Evolutionary conservation across 257 asterid species (phyloP).

Genomic region (Ophiorrhiza pumila): DNA sequence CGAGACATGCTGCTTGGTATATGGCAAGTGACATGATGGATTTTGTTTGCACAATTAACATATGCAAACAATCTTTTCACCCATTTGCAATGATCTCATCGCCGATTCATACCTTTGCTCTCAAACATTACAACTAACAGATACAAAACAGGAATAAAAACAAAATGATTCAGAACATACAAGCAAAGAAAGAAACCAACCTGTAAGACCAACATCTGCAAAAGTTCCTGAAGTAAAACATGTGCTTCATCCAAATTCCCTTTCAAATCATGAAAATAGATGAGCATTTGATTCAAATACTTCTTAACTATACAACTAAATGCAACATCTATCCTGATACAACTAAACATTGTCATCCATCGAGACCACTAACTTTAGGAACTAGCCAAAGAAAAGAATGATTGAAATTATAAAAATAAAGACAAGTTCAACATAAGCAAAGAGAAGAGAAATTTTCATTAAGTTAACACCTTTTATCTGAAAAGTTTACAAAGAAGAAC

Average conservation of each 20-base stretch:
- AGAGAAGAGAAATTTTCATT: neutral
- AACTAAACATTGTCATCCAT: too few relatives aligned
- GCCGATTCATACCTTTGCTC: neutral
- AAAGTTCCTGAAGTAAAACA: neutral
- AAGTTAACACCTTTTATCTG: conserved; percentile 22
- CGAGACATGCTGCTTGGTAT: neutral
- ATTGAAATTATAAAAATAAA: neutral
- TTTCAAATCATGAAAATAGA: neutral
- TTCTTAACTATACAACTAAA: neutral
- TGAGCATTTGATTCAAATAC: neutral
- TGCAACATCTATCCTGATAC: neutral
- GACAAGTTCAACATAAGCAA: neutral
- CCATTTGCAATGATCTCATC: neutral
- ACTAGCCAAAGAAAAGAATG: neutral
- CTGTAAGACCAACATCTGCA: neutral
- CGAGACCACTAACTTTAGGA: neutral
- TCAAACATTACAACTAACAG: neutral
- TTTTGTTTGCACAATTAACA: neutral
- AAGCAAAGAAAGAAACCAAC: neutral
- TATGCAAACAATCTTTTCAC: neutral
- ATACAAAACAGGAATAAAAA: neutral
- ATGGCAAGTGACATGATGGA: neutral
- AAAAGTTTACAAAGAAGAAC: conserved; percentile 39
- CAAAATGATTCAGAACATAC: neutral
- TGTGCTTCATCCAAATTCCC: neutral